Percentiles rank a stretch among this genome's conserved stretches.
Conservation (phyloP, 441 rosid species). For the Adansonia gregorii region DNA sequence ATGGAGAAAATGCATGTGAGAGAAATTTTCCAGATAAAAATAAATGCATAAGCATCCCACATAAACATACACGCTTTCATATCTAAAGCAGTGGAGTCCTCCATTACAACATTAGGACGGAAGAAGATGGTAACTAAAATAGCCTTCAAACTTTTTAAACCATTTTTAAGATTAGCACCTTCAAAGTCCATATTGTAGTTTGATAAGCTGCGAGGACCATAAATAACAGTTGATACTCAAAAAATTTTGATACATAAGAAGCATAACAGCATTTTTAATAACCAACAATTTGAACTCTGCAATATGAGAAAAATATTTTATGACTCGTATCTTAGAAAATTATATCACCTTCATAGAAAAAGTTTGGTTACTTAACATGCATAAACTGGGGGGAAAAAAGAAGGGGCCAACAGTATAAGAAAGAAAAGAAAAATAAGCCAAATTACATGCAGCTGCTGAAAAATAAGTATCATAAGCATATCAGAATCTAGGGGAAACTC, state of each 20-base stretch:
- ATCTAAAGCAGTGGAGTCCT: neutral
- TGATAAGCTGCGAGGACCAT: neutral
- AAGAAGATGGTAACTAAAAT: neutral
- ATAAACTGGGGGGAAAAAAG: neutral
- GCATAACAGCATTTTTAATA: neutral
- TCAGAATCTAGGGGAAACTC: neutral
- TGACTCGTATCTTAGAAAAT: neutral
- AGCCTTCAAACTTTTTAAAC: neutral
- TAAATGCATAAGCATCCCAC: neutral
- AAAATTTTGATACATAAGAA: neutral
- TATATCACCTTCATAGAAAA: neutral
- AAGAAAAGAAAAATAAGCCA: neutral
- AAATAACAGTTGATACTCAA: neutral
- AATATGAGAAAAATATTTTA: neutral
- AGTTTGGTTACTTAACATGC: neutral
- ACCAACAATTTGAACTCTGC: neutral
- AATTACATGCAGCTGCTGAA: neutral
- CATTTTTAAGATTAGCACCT: neutral
- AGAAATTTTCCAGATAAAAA: too few species aligned
- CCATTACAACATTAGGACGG: neutral
- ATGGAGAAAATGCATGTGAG: constrained; percentile 12
- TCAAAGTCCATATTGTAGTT: neutral
- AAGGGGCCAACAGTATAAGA: neutral
- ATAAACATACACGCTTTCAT: neutral
- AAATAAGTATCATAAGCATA: neutral